These are phyloP conservation scores for Teunomyces aglyptinius DNA, from an alignment of 805 yeast genomes.

Conservation along the genomic window DNA sequence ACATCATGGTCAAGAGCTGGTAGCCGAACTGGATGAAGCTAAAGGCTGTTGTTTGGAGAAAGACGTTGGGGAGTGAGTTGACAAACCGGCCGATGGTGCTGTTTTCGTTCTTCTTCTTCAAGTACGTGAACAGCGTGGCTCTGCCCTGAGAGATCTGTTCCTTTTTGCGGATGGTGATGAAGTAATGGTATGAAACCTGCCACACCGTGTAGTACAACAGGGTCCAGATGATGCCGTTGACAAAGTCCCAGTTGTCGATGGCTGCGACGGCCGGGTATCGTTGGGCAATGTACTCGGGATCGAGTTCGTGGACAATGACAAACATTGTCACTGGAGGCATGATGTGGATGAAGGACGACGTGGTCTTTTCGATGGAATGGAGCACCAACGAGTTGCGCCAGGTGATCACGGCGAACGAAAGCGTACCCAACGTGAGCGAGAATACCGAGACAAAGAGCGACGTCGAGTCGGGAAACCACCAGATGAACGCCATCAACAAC, in stretches of 20 bases:
- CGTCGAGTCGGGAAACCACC: constrained; percentile 77
- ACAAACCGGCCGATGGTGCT: constrained; percentile 71
- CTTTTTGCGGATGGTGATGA: constrained; percentile 77
- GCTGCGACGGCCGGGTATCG: constrained; percentile 82
- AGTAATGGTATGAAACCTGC: constrained; percentile 90
- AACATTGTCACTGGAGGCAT: constrained; percentile 88
- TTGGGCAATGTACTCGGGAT: constrained; percentile 45
- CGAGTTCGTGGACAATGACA: constrained; percentile 78
- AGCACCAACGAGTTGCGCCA: constrained; percentile 94
- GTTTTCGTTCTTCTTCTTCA: constrained; percentile 68
- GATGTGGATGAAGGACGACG: constrained; percentile 86
- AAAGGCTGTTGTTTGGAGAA: constrained; percentile 82
- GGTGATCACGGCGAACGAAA: constrained; percentile 90
- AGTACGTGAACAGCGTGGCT: constrained; percentile 82
- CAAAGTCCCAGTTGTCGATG: constrained; percentile 64
- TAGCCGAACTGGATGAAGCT: constrained; percentile 83
- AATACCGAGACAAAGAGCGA: constrained; percentile 79
- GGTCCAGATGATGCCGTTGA: constrained; percentile 72
- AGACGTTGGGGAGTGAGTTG: constrained; percentile 74
- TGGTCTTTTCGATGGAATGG: constrained; percentile 89
- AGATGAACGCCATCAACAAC: constrained; percentile 65
- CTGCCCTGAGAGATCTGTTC: constrained; percentile 83
- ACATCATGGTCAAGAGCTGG: constrained; percentile 81
- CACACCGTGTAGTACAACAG: constrained; percentile 80
- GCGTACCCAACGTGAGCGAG: constrained; percentile 83